Evolutionary conservation across 352 stramenopile species (phyloP).

Genomic region (Thraustotheca clavata): DNA sequence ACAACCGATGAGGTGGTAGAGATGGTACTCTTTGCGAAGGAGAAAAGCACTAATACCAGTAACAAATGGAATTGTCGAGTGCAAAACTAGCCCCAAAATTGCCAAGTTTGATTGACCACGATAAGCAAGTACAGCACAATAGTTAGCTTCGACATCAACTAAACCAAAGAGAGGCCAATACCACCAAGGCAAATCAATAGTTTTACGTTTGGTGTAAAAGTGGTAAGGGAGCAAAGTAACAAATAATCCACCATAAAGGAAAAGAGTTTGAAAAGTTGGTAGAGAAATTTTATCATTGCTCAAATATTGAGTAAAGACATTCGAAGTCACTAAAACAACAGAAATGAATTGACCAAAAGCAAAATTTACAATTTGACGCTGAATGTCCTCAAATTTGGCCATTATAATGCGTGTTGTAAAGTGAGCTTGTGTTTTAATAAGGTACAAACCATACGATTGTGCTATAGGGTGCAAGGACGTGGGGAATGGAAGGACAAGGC

Average conservation of each 20-base stretch:
- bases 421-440: no score
- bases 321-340: constrained; percentile 51
- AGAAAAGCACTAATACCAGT: constrained; percentile 60
- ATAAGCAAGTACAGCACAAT: constrained; percentile 62
- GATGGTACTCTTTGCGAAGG: constrained; percentile 55
- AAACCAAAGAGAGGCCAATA: constrained; percentile 51
- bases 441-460: no score
- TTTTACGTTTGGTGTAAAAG: constrained; percentile 27
- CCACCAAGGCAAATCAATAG: constrained; percentile 37
- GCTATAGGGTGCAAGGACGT: no score
- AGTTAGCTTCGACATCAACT: constrained; percentile 67
- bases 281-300: constrained; percentile 40
- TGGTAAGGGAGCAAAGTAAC: constrained; percentile 41
- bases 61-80: constrained; percentile 63
- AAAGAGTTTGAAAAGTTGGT: constrained; percentile 50
- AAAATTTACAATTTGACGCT: constrained; percentile 10
- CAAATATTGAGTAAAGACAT: constrained; percentile 56
- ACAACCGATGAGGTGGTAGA: constrained; percentile 45
- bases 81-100: constrained; percentile 53
- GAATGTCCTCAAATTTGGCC: neutral
- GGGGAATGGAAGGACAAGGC: no score
- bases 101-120: constrained; percentile 60
- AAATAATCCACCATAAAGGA: constrained; percentile 47
- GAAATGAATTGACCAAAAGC: constrained; percentile 51
- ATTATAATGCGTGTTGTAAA: no score